These are phyloP conservation scores for Scolecobasidium constrictum DNA, from an alignment of 2,329 filamentous ascomycete genomes.

Conservation along the genomic window DNA sequence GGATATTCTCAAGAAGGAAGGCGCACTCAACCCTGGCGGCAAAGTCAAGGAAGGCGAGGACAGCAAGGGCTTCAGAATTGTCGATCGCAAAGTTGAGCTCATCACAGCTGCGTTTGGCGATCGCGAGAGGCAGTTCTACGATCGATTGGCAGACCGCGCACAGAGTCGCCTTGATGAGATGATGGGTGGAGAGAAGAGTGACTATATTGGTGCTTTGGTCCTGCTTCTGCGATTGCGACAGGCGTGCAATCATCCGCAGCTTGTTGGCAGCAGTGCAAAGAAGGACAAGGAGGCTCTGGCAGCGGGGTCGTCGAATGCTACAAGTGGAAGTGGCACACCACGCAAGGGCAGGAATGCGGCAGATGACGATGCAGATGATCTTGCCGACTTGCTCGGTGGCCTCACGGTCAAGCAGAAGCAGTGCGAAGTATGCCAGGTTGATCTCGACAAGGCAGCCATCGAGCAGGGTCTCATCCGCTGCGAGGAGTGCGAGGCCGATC, in stretches of 20 bases:
- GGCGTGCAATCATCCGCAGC: slow-evolving; percentile 85
- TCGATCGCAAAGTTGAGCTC: slow-evolving; percentile 77
- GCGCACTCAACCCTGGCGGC: slow-evolving; percentile 66
- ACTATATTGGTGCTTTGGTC: slow-evolving; percentile 89
- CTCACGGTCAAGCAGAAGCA: slow-evolving; percentile 67
- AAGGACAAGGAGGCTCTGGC: slow-evolving; percentile 79
- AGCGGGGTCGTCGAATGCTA: slow-evolving; percentile 43
- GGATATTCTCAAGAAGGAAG: slow-evolving; percentile 83
- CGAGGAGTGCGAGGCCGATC: slow-evolving; percentile 61
- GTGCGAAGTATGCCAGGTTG: slow-evolving; percentile 73
- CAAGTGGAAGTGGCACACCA: slow-evolving; percentile 21
- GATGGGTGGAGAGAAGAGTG: slow-evolving; percentile 69
- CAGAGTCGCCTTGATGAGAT: slow-evolving; percentile 80
- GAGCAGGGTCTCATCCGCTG: slow-evolving; percentile 49
- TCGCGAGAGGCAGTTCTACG: slow-evolving; percentile 76
- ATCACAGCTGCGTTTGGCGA: slow-evolving; percentile 68
- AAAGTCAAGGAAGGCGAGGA: slow-evolving; percentile 47
- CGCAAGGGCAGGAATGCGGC: slow-evolving; percentile 27
- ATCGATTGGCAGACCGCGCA: slow-evolving; percentile 70
- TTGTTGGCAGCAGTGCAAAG: slow-evolving; percentile 75
- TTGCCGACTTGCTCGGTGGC: slow-evolving; percentile 78
- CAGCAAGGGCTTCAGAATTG: slow-evolving; percentile 70
- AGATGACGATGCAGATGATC: slow-evolving; percentile 62
- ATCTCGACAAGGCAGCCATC: slow-evolving; percentile 48
- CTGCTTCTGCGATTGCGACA: slow-evolving; percentile 83